These are phyloP conservation scores for Perilla frutescens DNA, from an alignment of 257 asterid species.

Conservation along the genomic window DNA sequence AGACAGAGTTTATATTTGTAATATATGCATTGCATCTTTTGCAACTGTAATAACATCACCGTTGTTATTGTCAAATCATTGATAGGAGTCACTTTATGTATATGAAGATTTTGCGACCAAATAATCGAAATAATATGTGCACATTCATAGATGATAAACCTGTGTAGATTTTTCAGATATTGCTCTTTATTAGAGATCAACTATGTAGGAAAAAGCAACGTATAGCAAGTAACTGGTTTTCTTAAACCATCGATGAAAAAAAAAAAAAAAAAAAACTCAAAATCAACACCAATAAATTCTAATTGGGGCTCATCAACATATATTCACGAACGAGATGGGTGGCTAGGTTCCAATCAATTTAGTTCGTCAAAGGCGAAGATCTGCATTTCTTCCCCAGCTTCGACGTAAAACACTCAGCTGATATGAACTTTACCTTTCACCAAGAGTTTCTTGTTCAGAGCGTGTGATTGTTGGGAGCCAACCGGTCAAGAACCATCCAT, in stretches of 20 bases:
- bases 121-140: constrained; percentile 1
- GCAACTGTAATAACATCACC: constrained; percentile 1
- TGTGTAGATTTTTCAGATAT: neutral
- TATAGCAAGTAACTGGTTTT: neutral
- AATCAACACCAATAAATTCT: constrained; percentile 8
- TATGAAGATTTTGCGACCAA: neutral
- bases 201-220: constrained; percentile 10
- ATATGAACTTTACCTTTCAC: constrained; percentile 27
- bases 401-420: constrained; percentile 21
- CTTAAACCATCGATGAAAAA: neutral
- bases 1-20: neutral
- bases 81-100: neutral
- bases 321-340: neutral
- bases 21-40: neutral
- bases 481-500: constrained; percentile 78
- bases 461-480: neutral
- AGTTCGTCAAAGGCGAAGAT: constrained; percentile 7
- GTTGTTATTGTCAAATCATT: neutral
- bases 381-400: constrained; percentile 32
- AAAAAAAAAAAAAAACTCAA: neutral
- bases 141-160: constrained; percentile 7
- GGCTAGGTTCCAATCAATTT: constrained; percentile 1
- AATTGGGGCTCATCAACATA: neutral
- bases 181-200: neutral
- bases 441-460: neutral